Percentiles rank a stretch among this genome's conserved stretches.
These are phyloP conservation scores for Ophiocordyceps robertsii DNA, from an alignment of 2,329 filamentous ascomycete species.

Conservation along the genomic window DNA sequence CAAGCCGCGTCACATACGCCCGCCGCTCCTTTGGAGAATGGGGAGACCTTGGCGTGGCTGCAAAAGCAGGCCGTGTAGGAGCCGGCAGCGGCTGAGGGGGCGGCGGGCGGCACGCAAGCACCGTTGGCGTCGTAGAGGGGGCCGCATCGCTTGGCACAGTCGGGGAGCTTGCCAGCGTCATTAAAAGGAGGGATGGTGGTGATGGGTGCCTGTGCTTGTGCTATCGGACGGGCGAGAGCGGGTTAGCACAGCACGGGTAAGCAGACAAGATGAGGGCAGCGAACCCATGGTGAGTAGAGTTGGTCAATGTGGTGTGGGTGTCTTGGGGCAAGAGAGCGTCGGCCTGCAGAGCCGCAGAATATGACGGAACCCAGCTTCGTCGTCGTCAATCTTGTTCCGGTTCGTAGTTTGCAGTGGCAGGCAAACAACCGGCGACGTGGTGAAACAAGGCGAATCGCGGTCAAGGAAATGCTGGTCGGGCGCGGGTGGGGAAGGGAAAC, in stretches of 20 bases:
- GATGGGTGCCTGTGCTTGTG: slow-evolving; percentile 4
- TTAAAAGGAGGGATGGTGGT: slow-evolving; percentile 44
- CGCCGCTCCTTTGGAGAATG: slow-evolving; percentile 40
- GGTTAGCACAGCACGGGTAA: neutral
- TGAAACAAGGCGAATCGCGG: too few species aligned
- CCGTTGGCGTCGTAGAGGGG: slow-evolving; percentile 56
- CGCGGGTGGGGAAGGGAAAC: too few species aligned
- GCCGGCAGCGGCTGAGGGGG: slow-evolving; percentile 29
- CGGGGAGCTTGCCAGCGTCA: slow-evolving; percentile 34
- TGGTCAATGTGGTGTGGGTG: too few species aligned
- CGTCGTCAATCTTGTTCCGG: too few species aligned
- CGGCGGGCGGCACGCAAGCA: slow-evolving; percentile 51
- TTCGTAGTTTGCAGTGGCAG: too few species aligned
- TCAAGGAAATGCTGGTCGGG: too few species aligned
- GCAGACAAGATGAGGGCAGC: neutral
- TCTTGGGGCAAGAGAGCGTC: too few species aligned
- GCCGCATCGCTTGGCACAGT: slow-evolving; percentile 47
- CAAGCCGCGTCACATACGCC: slow-evolving; percentile 53
- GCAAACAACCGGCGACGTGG: too few species aligned
- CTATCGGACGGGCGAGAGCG: neutral
- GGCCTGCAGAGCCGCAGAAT: too few species aligned
- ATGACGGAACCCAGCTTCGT: too few species aligned
- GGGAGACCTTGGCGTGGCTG: slow-evolving; percentile 41
- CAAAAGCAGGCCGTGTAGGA: slow-evolving; percentile 65
- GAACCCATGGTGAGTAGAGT: neutral